Evolutionary conservation across 129 eudicot species (phyloP).

Genomic region (Helianthus annuus): DNA sequence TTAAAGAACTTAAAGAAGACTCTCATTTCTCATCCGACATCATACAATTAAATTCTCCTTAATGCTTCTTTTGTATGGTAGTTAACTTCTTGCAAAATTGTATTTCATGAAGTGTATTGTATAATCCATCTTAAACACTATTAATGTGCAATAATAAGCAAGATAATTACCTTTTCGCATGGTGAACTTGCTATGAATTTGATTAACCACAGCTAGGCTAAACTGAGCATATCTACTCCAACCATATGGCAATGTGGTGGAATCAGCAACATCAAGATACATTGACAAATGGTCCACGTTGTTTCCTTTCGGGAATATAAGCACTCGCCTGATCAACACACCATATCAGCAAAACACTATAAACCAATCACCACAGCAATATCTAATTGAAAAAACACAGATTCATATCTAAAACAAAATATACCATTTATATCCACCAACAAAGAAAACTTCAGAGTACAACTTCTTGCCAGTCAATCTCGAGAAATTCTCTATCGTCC

Average conservation of each 20-base stretch:
- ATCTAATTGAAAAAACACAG: neutral
- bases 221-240: constrained; percentile 95
- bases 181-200: constrained; percentile 60
- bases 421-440: constrained; percentile 97
- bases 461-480: constrained; percentile 62
- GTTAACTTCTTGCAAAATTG: neutral
- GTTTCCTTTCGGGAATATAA: constrained; percentile 92
- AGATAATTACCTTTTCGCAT: constrained; percentile 69
- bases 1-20: neutral
- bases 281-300: constrained; percentile 84
- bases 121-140: neutral
- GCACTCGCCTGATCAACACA: constrained; percentile 67
- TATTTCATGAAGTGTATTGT: neutral
- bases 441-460: constrained; percentile 70
- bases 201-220: constrained; percentile 78
- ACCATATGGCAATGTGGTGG: constrained; percentile 75
- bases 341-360: constrained; percentile 16
- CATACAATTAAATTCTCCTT: neutral
- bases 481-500: constrained; percentile 81
- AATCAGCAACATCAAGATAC: constrained; percentile 95
- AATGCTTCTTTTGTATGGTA: neutral
- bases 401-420: neutral
- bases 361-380: constrained; percentile 1
- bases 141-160: neutral
- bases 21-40: constrained; percentile 20